Conservation (phyloP, 192 early-diverging fungal species). For the Backusella circina region DNA sequence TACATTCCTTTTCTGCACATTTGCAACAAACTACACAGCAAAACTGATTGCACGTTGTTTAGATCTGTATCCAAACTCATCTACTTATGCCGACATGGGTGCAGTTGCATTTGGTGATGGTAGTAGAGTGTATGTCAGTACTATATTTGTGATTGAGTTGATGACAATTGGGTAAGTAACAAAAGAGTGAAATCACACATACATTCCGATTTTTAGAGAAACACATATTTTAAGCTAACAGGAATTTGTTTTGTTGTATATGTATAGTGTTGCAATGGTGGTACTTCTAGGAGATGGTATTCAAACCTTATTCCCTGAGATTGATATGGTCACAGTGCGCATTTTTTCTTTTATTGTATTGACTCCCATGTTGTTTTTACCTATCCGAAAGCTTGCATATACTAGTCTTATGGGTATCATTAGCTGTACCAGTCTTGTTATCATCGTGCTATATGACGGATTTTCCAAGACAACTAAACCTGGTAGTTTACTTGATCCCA, state of each 20-base stretch:
- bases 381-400: conserved; percentile 50
- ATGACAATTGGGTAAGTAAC: conserved; percentile 29
- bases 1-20: conserved; percentile 39
- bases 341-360: conserved; percentile 43
- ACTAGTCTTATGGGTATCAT: conserved; percentile 56
- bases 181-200: background rate
- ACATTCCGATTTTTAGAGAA: background rate
- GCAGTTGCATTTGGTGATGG: conserved; percentile 36
- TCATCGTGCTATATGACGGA: conserved; percentile 57
- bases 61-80: conserved; percentile 17
- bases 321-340: conserved; percentile 42
- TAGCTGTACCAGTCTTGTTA: conserved; percentile 44
- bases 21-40: conserved; percentile 50
- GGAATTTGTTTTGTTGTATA: background rate
- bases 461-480: conserved; percentile 40
- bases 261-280: conserved; percentile 33
- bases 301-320: conserved; percentile 28
- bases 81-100: conserved; percentile 37
- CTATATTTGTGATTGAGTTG: conserved; percentile 36
- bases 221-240: background rate
- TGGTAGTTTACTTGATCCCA: conserved; percentile 53
- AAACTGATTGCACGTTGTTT: conserved; percentile 48
- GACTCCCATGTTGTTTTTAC: conserved; percentile 50
- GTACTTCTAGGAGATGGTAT: conserved; percentile 39
- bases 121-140: conserved; percentile 25